Evolutionary conservation across 345 rosid species (phyloP), one percentile per base, ranked within the genome.

Genomic region (Eucalyptus regnans): DNA sequence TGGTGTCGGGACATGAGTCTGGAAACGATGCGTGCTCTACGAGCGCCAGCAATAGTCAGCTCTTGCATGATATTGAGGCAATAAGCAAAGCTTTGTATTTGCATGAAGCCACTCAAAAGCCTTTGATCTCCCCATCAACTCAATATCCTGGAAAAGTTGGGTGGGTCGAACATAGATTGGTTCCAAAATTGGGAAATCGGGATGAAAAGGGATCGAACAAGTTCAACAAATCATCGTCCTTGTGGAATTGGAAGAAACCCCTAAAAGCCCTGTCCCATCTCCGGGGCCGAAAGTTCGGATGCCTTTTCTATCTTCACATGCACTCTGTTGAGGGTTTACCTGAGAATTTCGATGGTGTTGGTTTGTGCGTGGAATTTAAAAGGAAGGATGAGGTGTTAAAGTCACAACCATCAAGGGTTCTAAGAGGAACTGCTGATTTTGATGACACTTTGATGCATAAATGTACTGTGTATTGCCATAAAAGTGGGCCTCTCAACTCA

Each of bases 181-280:
- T 83, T 46, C 90, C 86, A 9, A 87, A 89, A 64, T 89, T 89
- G 6, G 84, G 86, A 91, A 86, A 68, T 66, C 41, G 50, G 29
- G 89, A 91, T 56, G 90, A 89, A 86, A 89, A 44, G 87, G 87
- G 58, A 51, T 50, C 44, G 79, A 89, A 54, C 23, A 93, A 92
- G 92, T 92, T 90, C 86, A 94, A 93, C 94, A 96, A 92, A 93
- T 88, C 93, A 1, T 92, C 91, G 6, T 93, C 93, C 7, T 27
- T 88, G 10, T 94, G 98, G 97, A 94, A 91, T 85, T 97, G 98
- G 98, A 97, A 96, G 97, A 97, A 94, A 50, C 95, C 99, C 23
- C 90, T 96, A 86, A 96, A 95, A 91, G 97, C 96, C n/a, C 91
- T 97, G 89, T 90, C 95, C 66, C 96, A 95, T 92, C 91, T 95